These are phyloP conservation scores for Sapria himalayana DNA, from an alignment of 345 rosid genomes.

Conservation along the genomic window DNA sequence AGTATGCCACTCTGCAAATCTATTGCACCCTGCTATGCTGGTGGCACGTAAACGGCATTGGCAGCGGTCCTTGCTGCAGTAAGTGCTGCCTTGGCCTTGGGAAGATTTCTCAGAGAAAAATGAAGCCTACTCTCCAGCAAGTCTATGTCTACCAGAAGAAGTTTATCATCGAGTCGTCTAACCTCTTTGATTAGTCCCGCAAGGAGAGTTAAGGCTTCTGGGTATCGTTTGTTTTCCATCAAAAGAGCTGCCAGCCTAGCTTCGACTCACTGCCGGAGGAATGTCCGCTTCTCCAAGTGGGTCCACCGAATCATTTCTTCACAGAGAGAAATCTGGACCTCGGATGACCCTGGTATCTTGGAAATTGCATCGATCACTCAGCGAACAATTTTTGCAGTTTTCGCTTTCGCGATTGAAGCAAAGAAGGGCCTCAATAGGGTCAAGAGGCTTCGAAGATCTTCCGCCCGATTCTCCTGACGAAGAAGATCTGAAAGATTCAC, in stretches of 20 bases:
- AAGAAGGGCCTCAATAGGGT: slow-evolving; percentile 76
- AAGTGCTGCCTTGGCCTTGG: slow-evolving; percentile 91
- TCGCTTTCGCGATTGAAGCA: slow-evolving; percentile 79
- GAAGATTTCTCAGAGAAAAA: slow-evolving; percentile 76
- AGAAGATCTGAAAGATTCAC: slow-evolving; percentile 59
- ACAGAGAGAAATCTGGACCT: slow-evolving; percentile 84
- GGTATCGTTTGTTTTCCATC: slow-evolving; percentile 65
- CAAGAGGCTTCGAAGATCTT: slow-evolving; percentile 54
- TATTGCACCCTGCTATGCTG: slow-evolving; percentile 89
- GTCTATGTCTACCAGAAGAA: slow-evolving; percentile 85
- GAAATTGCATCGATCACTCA: slow-evolving; percentile 78
- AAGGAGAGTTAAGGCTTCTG: slow-evolving; percentile 59
- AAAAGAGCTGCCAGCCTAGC: slow-evolving; percentile 88
- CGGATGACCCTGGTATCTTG: slow-evolving; percentile 80
- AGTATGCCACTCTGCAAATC: slow-evolving; percentile 96
- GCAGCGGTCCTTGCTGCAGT: slow-evolving; percentile 97
- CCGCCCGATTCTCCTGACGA: slow-evolving; percentile 57
- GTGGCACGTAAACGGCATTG: slow-evolving; percentile 84
- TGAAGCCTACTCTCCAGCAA: slow-evolving; percentile 86
- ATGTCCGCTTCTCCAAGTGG: slow-evolving; percentile 76
- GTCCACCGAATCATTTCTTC: slow-evolving; percentile 87
- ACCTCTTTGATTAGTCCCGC: slow-evolving; percentile 70
- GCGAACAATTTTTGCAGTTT: slow-evolving; percentile 80
- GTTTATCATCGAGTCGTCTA: slow-evolving; percentile 90
- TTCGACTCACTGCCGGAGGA: slow-evolving; percentile 81